Evolutionary conservation across 2,329 filamentous ascomycete genomes (phyloP), one percentile per base, ranked within the genome.

Genomic region (Colletotrichum australisinense): DNA sequence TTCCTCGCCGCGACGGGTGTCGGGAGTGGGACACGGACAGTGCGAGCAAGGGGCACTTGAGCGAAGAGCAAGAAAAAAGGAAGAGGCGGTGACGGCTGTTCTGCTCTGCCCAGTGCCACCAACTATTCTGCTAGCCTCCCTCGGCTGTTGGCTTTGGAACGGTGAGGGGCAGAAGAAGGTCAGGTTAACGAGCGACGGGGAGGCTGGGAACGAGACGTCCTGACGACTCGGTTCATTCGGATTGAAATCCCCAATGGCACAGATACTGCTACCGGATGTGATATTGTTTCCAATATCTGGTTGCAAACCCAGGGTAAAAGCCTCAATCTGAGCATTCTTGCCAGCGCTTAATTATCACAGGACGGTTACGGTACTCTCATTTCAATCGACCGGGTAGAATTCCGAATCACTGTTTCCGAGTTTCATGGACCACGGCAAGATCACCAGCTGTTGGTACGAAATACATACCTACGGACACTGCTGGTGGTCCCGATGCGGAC

Each of bases 1-100:
- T 57, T 64, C 26, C 28, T 69, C 60, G 64, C 65, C 64, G 62
- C 52, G 62, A 63, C 46, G 57, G 59, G 62, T 42, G 57, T 55
- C 55, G 57, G 63, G 32, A 74, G 72, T 74, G 72, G 68, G 55
- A 74, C 72, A 73, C 60, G 64, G 65, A 59, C 70, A 67, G 70
- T 75, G 70, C 73, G 73, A 66, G 73, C 70, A 70, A 70, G 49
- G n/a, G 30, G 4, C 56, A 19, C 14, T n/a, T n/a, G 46, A 26
- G 12, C 32, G 52, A 8, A 28, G 58, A 28, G 58, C 28, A 42
- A 9, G 52, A 63, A 30, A 32, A 32, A 32, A 11, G 30, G 28
- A 70, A 73, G 70, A 73, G 70, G 70, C 70, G 70, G 70, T 73
- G 70, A 73, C 70, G 46, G 58, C 67, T 73, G 32, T 55, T 56